Evolutionary conservation across 2,329 filamentous ascomycete species (phyloP).

Genomic region (Epichloe gansuensis): DNA sequence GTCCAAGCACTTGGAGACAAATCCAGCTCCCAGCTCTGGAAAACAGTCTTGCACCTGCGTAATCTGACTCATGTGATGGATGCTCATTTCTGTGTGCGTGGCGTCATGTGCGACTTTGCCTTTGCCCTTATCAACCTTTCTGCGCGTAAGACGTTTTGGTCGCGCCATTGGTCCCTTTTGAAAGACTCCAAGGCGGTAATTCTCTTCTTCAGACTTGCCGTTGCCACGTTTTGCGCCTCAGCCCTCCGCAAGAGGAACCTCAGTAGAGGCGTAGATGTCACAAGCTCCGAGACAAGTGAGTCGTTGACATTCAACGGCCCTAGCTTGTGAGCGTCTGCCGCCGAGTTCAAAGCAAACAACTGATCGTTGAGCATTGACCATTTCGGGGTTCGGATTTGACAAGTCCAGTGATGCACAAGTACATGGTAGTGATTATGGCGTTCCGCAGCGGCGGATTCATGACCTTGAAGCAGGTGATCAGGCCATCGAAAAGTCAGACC

Average conservation of each 20-base stretch:
- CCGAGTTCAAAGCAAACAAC: conserved; percentile 65
- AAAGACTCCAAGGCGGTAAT: conserved; percentile 49
- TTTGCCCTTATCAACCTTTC: conserved; percentile 58
- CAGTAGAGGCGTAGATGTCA: conserved; percentile 68
- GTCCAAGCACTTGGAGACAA: conserved; percentile 67
- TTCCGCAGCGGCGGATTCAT: conserved; percentile 53
- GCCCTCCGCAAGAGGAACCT: conserved; percentile 46
- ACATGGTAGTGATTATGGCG: conserved; percentile 58
- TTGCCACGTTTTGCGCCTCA: conserved; percentile 35
- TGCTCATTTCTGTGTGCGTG: conserved; percentile 43
- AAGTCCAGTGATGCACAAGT: conserved; percentile 62
- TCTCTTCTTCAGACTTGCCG: conserved; percentile 45
- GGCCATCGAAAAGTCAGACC: conserved; percentile 79
- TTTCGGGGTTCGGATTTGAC: conserved; percentile 56
- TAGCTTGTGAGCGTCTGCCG: conserved; percentile 50
- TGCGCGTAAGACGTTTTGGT: conserved; percentile 37
- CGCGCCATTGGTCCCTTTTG: conserved; percentile 42
- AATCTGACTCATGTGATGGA: conserved; percentile 75
- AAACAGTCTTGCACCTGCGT: conserved; percentile 91
- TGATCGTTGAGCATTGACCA: conserved; percentile 70
- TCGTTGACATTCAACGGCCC: conserved; percentile 46
- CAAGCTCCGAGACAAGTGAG: conserved; percentile 69
- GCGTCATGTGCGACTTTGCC: conserved; percentile 28
- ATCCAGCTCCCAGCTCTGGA: conserved; percentile 72
- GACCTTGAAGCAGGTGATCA: conserved; percentile 53